These are phyloP conservation scores for Heliosperma pusillum DNA, from an alignment of 148 eudicot genomes.

Conservation along the genomic window DNA sequence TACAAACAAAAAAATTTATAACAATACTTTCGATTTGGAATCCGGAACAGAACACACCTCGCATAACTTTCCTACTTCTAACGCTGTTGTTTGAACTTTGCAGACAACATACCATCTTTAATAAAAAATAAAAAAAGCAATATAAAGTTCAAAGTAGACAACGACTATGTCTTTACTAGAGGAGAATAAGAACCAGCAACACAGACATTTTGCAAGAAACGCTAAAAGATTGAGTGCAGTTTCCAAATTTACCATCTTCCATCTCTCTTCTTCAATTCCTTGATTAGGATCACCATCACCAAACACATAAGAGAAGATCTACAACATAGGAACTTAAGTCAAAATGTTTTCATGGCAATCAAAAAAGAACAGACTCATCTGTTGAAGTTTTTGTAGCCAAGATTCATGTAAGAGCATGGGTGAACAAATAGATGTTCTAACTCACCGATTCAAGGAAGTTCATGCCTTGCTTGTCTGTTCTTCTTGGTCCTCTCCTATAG, in stretches of 20 bases:
- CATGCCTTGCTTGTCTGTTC: slow-evolving; percentile 51
- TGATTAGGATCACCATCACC: slow-evolving; percentile 99
- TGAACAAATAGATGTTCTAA: slow-evolving; percentile 4
- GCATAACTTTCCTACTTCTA: neutral
- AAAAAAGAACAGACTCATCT: neutral
- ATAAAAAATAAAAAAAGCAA: neutral
- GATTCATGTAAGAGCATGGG: slow-evolving; percentile 5
- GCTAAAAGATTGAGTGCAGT: slow-evolving; percentile 43
- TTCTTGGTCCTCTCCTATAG: slow-evolving; percentile 55
- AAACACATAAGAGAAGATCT: slow-evolving; percentile 94
- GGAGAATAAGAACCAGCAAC: slow-evolving; percentile 25
- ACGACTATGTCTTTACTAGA: neutral
- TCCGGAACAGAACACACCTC: neutral
- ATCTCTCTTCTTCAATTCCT: slow-evolving; percentile 98
- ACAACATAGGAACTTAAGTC: slow-evolving; percentile 23
- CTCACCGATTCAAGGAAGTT: slow-evolving; percentile 92
- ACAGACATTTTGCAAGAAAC: slow-evolving; percentile 24
- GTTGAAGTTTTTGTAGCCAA: slow-evolving; percentile 5
- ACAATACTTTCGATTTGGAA: neutral
- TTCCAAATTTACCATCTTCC: slow-evolving; percentile 95
- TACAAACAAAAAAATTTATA: neutral
- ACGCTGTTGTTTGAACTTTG: neutral
- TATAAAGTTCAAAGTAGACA: neutral
- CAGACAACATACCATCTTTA: neutral
- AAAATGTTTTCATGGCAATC: slow-evolving; percentile 12